Evolutionary conservation across 371 early-diverging fungal genomes (phyloP).

Genomic region (Mucor lusitanicus): DNA sequence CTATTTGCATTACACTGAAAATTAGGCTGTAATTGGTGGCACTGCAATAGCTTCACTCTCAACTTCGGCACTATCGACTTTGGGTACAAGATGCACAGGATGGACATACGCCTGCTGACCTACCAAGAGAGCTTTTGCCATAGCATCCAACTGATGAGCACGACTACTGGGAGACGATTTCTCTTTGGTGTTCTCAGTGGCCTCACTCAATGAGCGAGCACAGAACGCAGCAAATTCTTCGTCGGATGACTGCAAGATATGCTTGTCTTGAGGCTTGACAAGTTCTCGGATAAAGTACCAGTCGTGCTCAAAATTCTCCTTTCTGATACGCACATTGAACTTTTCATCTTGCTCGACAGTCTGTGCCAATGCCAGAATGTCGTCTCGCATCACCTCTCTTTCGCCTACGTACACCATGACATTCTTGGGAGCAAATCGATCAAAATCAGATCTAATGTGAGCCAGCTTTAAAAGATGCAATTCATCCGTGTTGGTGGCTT

Average conservation of each 20-base stretch:
- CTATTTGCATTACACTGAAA: too few species aligned
- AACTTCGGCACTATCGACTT: background rate
- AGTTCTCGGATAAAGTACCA: conserved; percentile 34
- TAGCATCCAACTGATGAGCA: background rate
- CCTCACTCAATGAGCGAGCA: conserved; percentile 14
- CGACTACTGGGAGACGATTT: background rate
- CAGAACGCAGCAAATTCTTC: conserved; percentile 20
- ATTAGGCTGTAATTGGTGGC: background rate
- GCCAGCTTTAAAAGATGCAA: conserved; percentile 37
- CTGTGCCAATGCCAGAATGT: conserved; percentile 32
- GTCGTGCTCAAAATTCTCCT: conserved; percentile 28
- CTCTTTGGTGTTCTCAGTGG: background rate
- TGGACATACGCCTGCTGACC: background rate
- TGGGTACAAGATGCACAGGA: background rate
- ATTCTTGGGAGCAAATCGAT: conserved; percentile 30
- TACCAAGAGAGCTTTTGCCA: background rate
- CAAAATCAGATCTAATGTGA: conserved; percentile 34
- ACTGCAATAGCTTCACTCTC: background rate
- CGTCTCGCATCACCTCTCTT: conserved; percentile 46
- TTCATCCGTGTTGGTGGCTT: conserved; percentile 23
- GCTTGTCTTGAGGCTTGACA: conserved; percentile 14
- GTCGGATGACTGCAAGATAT: conserved; percentile 17
- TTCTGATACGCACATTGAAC: conserved; percentile 16
- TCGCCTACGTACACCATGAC: conserved; percentile 39
- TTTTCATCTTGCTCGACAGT: conserved; percentile 31